Conservation (phyloP, 1,284 basidiomycete species). For the Rhodotorula mucilaginosa region DNA sequence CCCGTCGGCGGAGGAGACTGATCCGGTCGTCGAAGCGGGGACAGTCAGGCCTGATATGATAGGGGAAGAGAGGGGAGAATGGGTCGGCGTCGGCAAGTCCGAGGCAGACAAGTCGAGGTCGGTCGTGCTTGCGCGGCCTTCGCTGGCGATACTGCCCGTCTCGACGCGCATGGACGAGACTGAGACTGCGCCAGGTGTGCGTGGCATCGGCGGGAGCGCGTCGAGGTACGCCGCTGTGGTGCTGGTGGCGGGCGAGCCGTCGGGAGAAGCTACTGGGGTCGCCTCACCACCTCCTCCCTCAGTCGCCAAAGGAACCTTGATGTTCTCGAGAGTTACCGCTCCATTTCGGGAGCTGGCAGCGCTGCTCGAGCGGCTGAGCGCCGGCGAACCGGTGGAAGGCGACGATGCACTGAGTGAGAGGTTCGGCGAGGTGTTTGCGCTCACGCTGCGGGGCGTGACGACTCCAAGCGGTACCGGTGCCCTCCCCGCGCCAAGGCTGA, state of each 20-base stretch:
- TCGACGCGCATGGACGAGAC: conserved; percentile 38
- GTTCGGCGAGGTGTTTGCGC: conserved; percentile 8
- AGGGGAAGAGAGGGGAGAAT: conserved; percentile 21
- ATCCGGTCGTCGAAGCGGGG: not conserved
- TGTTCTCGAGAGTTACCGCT: not conserved
- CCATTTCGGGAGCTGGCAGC: conserved; percentile 1
- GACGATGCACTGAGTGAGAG: conserved; percentile 8
- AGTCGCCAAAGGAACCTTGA: not conserved
- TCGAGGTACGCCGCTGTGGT: not conserved
- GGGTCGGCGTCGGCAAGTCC: not conserved
- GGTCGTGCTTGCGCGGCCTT: conserved; percentile 9
- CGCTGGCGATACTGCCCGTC: conserved; percentile 30
- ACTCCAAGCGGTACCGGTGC: conserved; percentile 28
- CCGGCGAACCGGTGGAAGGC: conserved; percentile 1
- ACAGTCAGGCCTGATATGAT: conserved; percentile 11
- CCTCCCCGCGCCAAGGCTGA: conserved; percentile 30
- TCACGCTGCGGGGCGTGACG: conserved; percentile 25
- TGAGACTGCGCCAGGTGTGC: conserved; percentile 29
- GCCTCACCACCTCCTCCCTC: not conserved
- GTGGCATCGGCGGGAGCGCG: conserved; percentile 11
- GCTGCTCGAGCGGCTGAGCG: conserved; percentile 1
- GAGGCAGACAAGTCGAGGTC: conserved; percentile 6
- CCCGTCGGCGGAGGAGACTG: conserved; percentile 2
- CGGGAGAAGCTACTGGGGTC: conserved; percentile 9
- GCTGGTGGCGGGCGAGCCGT: not conserved